Base-by-base conservation (phyloP, 139 green algal species). In the Auxenochlorella pyrenoidosa region DNA sequence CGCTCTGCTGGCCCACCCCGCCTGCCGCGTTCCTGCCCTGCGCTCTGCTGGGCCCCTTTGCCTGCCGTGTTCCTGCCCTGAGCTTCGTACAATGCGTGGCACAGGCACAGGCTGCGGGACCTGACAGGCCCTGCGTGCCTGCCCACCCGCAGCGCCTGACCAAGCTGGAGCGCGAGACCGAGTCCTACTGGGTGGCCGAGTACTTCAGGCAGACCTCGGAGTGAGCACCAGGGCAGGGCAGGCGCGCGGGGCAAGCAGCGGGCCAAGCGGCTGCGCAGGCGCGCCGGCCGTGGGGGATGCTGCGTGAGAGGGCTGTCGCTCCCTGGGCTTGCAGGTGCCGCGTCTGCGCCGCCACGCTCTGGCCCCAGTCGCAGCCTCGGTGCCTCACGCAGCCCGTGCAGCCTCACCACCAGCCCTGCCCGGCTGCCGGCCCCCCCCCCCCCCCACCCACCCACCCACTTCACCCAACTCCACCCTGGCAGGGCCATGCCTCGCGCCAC, bases 171-270 rank as follows among this genome's bases (percentile, higher is more conserved):
- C 88, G 91, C 3, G 92, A 91, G 54, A 81, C 91, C 34, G 82
- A 90, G 59, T 68, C 79, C 30, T 94, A 94, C 91, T 96, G 94
- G 94, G 34, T 92, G n/a, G 87, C 92, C 26, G 82, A 95, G 81
- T 96, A 94, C 92, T 93, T 97, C 84, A 70, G 88, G 43, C 92
- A 93, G 83, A 66, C 58, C 30, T 43, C 84, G 60, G 19, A 28
- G 82, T 85, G 80, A 54, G 80, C 36, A 13, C 0, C 1, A 19
- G 32, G 32, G 22, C 26, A 21, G 21, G 10, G n/a, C n/a, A n/a
- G n/a, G n/a, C n/a, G n/a, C n/a, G n/a, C n/a, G n/a, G n/a, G n/a
- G n/a, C n/a, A n/a, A n/a, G n/a, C n/a, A n/a, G n/a, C n/a, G n/a
- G n/a, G n/a, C n/a, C n/a, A n/a, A n/a, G n/a, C n/a, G n/a, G n/a